phyloP scores from a whole-genome alignment of 1,139 yeast genomes.

The Kodamaea anthophila region DNA sequence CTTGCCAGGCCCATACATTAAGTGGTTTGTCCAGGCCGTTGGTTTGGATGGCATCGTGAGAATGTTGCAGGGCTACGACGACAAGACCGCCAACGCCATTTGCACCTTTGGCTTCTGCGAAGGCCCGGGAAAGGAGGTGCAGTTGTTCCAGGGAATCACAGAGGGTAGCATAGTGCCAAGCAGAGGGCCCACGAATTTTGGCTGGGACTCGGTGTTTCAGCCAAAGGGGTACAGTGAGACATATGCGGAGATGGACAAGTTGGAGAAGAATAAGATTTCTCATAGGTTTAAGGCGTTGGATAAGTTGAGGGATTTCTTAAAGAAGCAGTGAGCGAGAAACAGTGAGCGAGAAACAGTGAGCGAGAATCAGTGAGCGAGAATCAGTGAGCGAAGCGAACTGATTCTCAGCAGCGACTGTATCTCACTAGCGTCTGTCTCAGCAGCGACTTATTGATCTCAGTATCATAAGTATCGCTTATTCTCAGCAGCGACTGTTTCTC shows the following conservation, averaged over 20 bases:
- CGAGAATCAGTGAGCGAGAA: no score
- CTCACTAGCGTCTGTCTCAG: no score
- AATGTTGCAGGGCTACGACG: slow-evolving; percentile 73
- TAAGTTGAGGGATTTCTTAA: slow-evolving; percentile 57
- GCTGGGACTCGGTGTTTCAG: slow-evolving; percentile 91
- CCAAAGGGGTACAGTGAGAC: slow-evolving; percentile 70
- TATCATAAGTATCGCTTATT: no score
- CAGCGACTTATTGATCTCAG: no score
- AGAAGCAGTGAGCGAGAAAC: slow-evolving; percentile 11
- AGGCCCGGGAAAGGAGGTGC: slow-evolving; percentile 67
- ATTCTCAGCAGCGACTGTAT: no score
- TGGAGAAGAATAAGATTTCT: slow-evolving; percentile 70
- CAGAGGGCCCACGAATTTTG: slow-evolving; percentile 76
- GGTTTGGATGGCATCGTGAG: slow-evolving; percentile 73
- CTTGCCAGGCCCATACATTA: slow-evolving; percentile 87
- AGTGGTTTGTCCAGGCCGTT: slow-evolving; percentile 76
- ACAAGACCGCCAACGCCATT: slow-evolving; percentile 80
- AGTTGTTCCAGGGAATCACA: slow-evolving; percentile 80
- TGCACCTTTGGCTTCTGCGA: slow-evolving; percentile 91
- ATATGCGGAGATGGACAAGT: slow-evolving; percentile 87
- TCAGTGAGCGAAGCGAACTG: no score
- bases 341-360: neutral
- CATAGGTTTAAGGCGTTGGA: slow-evolving; percentile 83
- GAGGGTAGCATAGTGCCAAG: slow-evolving; percentile 72
- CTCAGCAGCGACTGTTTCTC: no score